Conservation (phyloP, 257 asterid genomes). For the Forsythia suspensa region DNA sequence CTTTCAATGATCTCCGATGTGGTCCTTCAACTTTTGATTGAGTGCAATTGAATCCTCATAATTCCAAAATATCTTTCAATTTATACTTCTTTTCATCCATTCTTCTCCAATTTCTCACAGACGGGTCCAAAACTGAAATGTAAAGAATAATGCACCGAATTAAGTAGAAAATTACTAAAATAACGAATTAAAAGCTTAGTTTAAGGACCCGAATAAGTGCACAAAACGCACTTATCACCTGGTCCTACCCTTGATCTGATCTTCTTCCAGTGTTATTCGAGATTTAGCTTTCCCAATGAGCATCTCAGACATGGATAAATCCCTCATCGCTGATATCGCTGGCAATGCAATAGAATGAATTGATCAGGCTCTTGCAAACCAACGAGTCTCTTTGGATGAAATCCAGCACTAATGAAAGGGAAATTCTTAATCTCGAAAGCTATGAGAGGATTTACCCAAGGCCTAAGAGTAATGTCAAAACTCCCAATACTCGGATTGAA, state of each 20-base stretch:
- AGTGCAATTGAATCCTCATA: too few species aligned
- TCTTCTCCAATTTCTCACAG: too few species aligned
- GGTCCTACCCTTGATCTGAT: conserved; percentile 86
- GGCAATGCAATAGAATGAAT: conserved; percentile 67
- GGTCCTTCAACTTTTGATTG: too few species aligned
- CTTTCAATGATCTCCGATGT: too few species aligned
- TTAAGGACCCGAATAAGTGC: too few species aligned
- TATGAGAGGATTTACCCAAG: too few species aligned
- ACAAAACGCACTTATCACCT: conserved; percentile 26
- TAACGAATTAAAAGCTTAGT: too few species aligned
- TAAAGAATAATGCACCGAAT: too few species aligned
- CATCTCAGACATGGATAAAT: conserved; percentile 41
- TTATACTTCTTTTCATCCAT: too few species aligned
- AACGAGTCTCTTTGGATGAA: conserved; percentile 78
- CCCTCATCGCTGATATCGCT: conserved; percentile 75
- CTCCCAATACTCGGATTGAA: conserved; percentile 59
- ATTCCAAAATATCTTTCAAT: too few species aligned
- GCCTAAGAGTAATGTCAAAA: conserved; percentile 31
- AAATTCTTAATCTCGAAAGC: conserved; percentile 43
- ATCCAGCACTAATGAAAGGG: conserved; percentile 52
- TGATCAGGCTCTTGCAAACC: conserved; percentile 69
- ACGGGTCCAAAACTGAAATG: too few species aligned
- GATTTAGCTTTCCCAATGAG: conserved; percentile 41
- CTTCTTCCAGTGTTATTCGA: conserved; percentile 54
- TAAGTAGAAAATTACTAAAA: too few species aligned